phyloP scores from a whole-genome alignment of 768 basidiomycete species.

The Amanita muscaria region DNA sequence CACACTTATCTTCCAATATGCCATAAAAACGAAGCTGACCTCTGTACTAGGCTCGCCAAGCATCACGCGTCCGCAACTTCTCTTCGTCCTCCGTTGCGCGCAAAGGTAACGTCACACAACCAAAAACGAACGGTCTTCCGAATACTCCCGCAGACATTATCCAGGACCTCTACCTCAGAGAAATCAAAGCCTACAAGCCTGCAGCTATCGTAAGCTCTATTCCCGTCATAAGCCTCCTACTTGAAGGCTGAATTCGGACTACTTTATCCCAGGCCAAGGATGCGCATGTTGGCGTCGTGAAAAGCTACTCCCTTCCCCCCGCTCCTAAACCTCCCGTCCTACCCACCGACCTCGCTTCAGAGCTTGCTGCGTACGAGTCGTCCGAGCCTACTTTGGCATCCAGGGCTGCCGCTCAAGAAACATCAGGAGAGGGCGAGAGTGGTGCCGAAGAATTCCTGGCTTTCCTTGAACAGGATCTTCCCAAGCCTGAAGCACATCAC shows the following conservation, averaged over 20 bases:
- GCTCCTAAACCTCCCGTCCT: slow-evolving; percentile 68
- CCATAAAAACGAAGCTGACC: slow-evolving; percentile 4
- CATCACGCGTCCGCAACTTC: slow-evolving; percentile 45
- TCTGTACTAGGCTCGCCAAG: slow-evolving; percentile 42
- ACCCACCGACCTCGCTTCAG: slow-evolving; percentile 79
- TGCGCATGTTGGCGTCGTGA: slow-evolving; percentile 83
- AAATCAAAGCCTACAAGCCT: slow-evolving; percentile 87
- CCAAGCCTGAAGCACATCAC: slow-evolving; percentile 53
- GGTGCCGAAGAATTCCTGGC: slow-evolving; percentile 72
- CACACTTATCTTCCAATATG: neutral
- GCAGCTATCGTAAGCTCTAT: slow-evolving; percentile 50
- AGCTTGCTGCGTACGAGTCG: slow-evolving; percentile 80
- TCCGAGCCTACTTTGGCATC: slow-evolving; percentile 56
- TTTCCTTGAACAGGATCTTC: slow-evolving; percentile 77
- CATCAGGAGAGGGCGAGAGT: slow-evolving; percentile 33
- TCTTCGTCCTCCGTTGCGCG: slow-evolving; percentile 51
- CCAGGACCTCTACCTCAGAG: slow-evolving; percentile 85
- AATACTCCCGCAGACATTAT: slow-evolving; percentile 67
- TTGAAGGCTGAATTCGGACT: neutral
- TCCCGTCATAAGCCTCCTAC: neutral
- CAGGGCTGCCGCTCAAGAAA: slow-evolving; percentile 22
- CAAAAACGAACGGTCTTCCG: slow-evolving; percentile 19
- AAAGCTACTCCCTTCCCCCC: slow-evolving; percentile 68
- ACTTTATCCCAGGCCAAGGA: slow-evolving; percentile 59
- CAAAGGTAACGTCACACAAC: slow-evolving; percentile 43